Base-by-base conservation (phyloP, 176 grass and related monocot genomes). In the Metroxylon sagu region DNA sequence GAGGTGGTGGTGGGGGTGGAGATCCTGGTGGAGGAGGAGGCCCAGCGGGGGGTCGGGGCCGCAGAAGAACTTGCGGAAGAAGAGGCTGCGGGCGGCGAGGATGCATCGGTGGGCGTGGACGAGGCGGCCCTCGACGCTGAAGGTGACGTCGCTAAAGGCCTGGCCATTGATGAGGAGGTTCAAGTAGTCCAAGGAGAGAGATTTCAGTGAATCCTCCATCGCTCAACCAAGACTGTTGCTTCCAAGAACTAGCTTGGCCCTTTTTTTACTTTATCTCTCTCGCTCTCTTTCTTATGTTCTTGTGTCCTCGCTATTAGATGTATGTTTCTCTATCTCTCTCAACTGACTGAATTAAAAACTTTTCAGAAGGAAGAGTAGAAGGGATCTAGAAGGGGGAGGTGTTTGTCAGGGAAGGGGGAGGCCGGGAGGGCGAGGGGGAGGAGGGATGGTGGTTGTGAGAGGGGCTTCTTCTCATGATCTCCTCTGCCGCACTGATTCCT, bases 61-160 rank as follows among this genome's bases (percentile, higher is more conserved):
- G 61, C 94, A 98, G 76, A 98, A 98, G 82, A 86, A 89, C 73
- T 88, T 92, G 64, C 94, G 94, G 52, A 98, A 98, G 82, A 93
- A 98, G 64, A 85, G 88, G 79, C 94, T 98, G 27, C 94, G 79
- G 1, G 94, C 94, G 6, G 94, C 94, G 21, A 98, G 84, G 84
- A 98, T 93, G 88, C 94, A 93, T 59, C 94, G 94, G 76, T 98
- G 94, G 5, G 94, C 94, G 70, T 98, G 94, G 56, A 98, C 94
- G 0, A 89, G 84, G 1, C 94, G 84, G 52, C 94, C 94, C 53
- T 98, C 94, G 8, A 98, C 88, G 69, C 74, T 92, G 88, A 98
- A 98, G 16, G 94, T 82, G 1, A 93, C 94, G 63, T 98, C 94
- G 61, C 94, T 98, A 81, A 98, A 98, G 65, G 94, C 94, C 82